These are phyloP conservation scores for Phanerodontia chrysosporium DNA, from an alignment of 768 basidiomycete genomes.

Conservation along the genomic window DNA sequence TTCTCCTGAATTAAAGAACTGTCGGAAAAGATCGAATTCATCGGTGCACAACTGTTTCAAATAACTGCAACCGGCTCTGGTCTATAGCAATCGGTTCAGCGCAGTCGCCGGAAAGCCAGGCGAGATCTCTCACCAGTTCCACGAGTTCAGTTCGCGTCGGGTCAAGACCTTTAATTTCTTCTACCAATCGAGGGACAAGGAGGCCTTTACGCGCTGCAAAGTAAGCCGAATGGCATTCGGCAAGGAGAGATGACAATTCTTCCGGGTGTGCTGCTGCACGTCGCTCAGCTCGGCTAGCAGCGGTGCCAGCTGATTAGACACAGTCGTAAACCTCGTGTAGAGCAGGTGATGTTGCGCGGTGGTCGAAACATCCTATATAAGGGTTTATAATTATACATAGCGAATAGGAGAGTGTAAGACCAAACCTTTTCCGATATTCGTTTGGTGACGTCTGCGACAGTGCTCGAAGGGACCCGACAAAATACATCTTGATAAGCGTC, in stretches of 20 bases:
- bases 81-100: conserved; percentile 40
- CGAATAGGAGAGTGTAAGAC: not conserved
- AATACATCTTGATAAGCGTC: conserved; percentile 98
- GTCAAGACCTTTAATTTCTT: conserved; percentile 82
- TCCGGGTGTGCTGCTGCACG: conserved; percentile 73
- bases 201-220: conserved; percentile 69
- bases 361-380: conserved; percentile 64
- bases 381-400: not conserved
- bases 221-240: conserved; percentile 87
- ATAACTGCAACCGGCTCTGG: conserved; percentile 87
- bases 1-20: conserved; percentile 87
- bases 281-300: conserved; percentile 78
- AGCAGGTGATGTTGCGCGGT: conserved; percentile 82
- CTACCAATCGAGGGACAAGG: conserved; percentile 65
- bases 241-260: conserved; percentile 75
- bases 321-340: conserved; percentile 81
- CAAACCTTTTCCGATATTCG: conserved; percentile 71
- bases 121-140: conserved; percentile 56
- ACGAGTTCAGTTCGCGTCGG: conserved; percentile 80
- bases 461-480: conserved; percentile 78
- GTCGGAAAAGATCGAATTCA: conserved; percentile 81
- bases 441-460: conserved; percentile 75
- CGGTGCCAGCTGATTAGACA: conserved; percentile 68
- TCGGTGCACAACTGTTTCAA: conserved; percentile 87
- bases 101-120: not conserved